Percentiles rank a stretch among this genome's conserved stretches.
Evolutionary conservation across 306 rosid genomes (phyloP).

Genomic region (Astragalus membranaceus): DNA sequence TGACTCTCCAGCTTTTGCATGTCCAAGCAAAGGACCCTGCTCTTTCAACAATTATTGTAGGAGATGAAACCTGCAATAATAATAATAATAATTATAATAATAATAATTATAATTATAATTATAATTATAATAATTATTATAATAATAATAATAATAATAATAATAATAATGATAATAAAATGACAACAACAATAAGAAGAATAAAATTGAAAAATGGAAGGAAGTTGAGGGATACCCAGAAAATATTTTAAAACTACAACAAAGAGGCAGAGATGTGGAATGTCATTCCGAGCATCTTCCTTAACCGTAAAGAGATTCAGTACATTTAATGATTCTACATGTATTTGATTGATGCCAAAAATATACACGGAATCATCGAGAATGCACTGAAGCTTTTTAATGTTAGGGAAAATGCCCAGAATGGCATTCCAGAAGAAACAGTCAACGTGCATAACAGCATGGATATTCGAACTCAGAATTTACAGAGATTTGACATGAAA

Average conservation of each 20-base stretch:
- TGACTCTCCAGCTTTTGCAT: constrained; percentile 94
- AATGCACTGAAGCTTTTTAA: constrained; percentile 8
- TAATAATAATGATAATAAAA: not conserved
- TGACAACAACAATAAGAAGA: not conserved
- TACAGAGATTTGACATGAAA: not conserved
- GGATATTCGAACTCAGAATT: not conserved
- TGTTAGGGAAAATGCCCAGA: not conserved
- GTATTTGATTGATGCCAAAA: not conserved
- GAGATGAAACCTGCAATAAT: constrained; percentile 79
- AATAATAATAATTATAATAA: constrained; percentile 8
- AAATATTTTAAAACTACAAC: constrained; percentile 8
- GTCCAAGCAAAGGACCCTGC: constrained; percentile 97
- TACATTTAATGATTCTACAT: constrained; percentile 1
- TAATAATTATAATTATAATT: not conserved
- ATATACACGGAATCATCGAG: not conserved
- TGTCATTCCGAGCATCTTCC: not conserved
- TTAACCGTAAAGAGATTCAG: not conserved
- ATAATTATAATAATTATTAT: constrained; percentile 19
- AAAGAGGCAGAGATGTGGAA: not conserved
- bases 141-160: constrained; percentile 10
- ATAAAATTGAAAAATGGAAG: constrained; percentile 8
- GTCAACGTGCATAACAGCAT: not conserved
- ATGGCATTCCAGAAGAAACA: not conserved
- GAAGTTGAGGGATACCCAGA: not conserved
- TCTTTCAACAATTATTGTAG: constrained; percentile 95